Evolutionary conservation across 2,329 filamentous ascomycete species (phyloP).

Genomic region (Fusarium coicis): DNA sequence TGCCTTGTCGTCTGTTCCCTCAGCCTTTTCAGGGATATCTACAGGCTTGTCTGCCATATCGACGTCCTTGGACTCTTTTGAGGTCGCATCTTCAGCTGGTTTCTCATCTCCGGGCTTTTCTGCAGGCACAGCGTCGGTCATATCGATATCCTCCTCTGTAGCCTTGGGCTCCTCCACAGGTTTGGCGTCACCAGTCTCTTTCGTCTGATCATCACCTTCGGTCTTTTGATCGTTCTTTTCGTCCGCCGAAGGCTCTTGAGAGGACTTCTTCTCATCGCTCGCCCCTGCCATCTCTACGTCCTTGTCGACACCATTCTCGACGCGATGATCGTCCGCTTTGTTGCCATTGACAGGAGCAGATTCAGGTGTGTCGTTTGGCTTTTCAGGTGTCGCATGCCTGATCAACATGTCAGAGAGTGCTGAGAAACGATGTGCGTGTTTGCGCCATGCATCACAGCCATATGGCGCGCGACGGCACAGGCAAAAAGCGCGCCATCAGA

Average conservation of each 20-base stretch:
- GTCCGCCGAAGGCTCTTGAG: conserved; percentile 6
- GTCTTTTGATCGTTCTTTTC: conserved; percentile 23
- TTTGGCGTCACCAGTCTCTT: conserved; percentile 10
- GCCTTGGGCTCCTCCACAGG: background rate
- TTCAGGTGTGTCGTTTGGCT: conserved; percentile 34
- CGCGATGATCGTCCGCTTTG: conserved; percentile 33
- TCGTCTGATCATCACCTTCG: conserved; percentile 18
- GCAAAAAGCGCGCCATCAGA: conserved; percentile 14
- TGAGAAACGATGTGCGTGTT: conserved; percentile 6
- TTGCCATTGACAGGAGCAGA: conserved; percentile 43
- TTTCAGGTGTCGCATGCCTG: conserved; percentile 45
- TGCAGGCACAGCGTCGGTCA: conserved; percentile 20
- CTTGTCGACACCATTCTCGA: conserved; percentile 43
- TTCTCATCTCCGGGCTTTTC: conserved; percentile 9
- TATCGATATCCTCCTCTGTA: conserved; percentile 25
- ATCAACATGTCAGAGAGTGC: conserved; percentile 39
- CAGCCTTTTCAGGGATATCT: conserved; percentile 23
- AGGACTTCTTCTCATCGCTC: conserved; percentile 22
- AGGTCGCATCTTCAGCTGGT: conserved; percentile 3
- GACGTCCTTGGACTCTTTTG: conserved; percentile 35
- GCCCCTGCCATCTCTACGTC: conserved; percentile 40
- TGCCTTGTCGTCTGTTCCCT: conserved; percentile 28
- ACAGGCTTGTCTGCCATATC: conserved; percentile 43
- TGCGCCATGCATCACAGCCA: background rate
- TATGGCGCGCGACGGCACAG: conserved; percentile 21